These are phyloP conservation scores for Suhomyces ambrosiae DNA, from an alignment of 1,139 yeast species.

Conservation along the genomic window DNA sequence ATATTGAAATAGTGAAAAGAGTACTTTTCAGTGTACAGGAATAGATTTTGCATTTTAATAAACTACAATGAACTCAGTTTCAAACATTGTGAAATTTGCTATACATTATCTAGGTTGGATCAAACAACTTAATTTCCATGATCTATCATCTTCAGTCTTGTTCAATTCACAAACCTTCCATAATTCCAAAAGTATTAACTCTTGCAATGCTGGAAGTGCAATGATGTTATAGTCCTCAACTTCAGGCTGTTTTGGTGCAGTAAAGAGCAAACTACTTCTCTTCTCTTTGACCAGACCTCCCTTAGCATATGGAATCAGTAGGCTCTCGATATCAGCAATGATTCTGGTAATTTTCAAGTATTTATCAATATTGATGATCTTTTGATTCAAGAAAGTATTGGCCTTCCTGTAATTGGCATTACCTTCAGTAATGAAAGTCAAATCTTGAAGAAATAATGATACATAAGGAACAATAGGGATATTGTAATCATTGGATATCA, in stretches of 20 bases:
- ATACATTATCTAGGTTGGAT: slow-evolving; percentile 40
- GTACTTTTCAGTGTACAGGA: no score
- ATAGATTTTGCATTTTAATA: no score
- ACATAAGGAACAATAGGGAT: slow-evolving; percentile 85
- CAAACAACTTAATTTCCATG: slow-evolving; percentile 69
- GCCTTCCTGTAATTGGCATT: slow-evolving; percentile 70
- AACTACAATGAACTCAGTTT: no score
- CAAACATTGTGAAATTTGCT: no score
- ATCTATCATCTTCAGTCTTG: slow-evolving; percentile 62
- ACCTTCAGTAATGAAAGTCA: slow-evolving; percentile 87
- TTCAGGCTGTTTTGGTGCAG: slow-evolving; percentile 12
- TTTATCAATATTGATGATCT: slow-evolving; percentile 79
- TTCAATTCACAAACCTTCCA: slow-evolving; percentile 70
- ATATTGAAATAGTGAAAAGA: no score
- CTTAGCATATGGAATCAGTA: slow-evolving; percentile 62
- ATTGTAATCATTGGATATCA: slow-evolving; percentile 52
- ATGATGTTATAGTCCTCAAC: slow-evolving; percentile 24
- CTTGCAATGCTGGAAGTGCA: slow-evolving; percentile 57
- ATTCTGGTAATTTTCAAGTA: slow-evolving; percentile 73
- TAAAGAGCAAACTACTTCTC: slow-evolving; percentile 27
- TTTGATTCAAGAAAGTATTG: slow-evolving; percentile 57
- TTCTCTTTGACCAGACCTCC: slow-evolving; percentile 23
- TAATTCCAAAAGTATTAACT: slow-evolving; percentile 63
- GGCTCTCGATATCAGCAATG: slow-evolving; percentile 74
- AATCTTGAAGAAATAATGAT: slow-evolving; percentile 80